Conservation (phyloP, 2,329 filamentous ascomycete genomes). For the Cladosporium velox region DNA sequence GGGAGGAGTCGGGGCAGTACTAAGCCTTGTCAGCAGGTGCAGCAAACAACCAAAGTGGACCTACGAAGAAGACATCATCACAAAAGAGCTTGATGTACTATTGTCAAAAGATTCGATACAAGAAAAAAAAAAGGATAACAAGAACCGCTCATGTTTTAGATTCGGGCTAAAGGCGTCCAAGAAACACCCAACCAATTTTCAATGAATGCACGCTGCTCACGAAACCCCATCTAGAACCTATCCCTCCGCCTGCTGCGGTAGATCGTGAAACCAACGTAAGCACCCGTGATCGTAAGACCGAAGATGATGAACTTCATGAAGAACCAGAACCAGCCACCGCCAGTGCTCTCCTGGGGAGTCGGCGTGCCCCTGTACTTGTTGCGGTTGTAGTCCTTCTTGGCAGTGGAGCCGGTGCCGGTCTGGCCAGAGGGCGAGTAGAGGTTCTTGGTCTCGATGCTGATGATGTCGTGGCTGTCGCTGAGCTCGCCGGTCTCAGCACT, state of each 20-base stretch:
- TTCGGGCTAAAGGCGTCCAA: slow-evolving; percentile 1
- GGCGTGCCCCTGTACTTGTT: slow-evolving; percentile 43
- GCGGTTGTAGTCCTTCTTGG: slow-evolving; percentile 46
- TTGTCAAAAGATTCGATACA: neutral
- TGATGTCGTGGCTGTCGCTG: slow-evolving; percentile 96
- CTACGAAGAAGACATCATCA: neutral
- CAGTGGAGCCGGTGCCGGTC: slow-evolving; percentile 30
- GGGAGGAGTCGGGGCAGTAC: neutral
- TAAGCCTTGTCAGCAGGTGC: neutral
- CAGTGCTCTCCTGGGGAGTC: slow-evolving; percentile 50
- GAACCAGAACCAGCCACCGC: slow-evolving; percentile 67
- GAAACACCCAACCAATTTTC: neutral
- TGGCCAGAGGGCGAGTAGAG: slow-evolving; percentile 67
- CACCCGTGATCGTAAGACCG: slow-evolving; percentile 67
- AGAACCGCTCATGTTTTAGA: slow-evolving; percentile 8
- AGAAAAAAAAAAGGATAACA: neutral
- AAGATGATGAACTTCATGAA: slow-evolving; percentile 83
- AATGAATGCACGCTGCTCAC: slow-evolving; percentile 2
- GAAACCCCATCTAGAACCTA: slow-evolving; percentile 43
- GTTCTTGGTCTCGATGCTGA: slow-evolving; percentile 82
- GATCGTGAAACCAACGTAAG: slow-evolving; percentile 81
- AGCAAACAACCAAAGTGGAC: neutral
- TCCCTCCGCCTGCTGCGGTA: slow-evolving; percentile 64
- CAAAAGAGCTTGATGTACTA: neutral
- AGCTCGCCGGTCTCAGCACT: slow-evolving; percentile 92